Percentiles rank a stretch among this genome's conserved stretches.
Evolutionary conservation across 805 yeast species (phyloP).

Genomic region (Starmera quercuum): DNA sequence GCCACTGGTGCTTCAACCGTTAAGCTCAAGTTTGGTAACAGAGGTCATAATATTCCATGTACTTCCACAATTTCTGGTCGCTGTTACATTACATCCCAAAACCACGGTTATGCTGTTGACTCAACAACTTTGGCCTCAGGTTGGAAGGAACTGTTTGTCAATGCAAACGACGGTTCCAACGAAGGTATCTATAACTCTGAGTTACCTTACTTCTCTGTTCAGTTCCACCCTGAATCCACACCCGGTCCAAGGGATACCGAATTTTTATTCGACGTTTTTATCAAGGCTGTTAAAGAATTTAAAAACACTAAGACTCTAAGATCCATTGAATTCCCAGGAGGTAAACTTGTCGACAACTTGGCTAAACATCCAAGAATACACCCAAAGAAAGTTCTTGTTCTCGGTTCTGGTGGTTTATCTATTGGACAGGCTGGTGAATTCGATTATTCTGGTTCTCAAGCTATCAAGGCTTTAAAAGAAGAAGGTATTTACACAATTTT

Average conservation of each 20-base stretch:
- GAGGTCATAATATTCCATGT: conserved; percentile 98
- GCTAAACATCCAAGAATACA: conserved; percentile 71
- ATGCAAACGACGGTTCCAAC: conserved; percentile 94
- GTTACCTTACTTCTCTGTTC: conserved; percentile 93
- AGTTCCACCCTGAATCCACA: conserved; percentile 98
- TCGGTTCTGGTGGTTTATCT: conserved; percentile 97
- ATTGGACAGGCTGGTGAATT: conserved; percentile 99
- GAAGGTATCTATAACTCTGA: conserved; percentile 94
- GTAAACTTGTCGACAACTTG: conserved; percentile 62
- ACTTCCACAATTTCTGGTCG: conserved; percentile 84
- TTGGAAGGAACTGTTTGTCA: conserved; percentile 93
- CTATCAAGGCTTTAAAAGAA: conserved; percentile 96
- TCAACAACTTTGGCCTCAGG: conserved; percentile 60
- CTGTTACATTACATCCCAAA: conserved; percentile 97
- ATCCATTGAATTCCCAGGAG: conserved; percentile 90
- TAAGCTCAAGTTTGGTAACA: conserved; percentile 95
- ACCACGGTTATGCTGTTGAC: conserved; percentile 98
- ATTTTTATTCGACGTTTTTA: conserved; percentile 90
- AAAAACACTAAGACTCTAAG: conserved; percentile 48
- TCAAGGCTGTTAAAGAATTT: conserved; percentile 64
- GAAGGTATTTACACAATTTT: conserved; percentile 95
- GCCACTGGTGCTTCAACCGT: conserved; percentile 91
- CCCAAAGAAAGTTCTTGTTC: conserved; percentile 85
- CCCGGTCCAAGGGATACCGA: conserved; percentile 99
- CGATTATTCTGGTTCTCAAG: conserved; percentile 98